Evolutionary conservation across 208 protist genomes (phyloP).

Genomic region (Acanthamoeba triangularis): DNA sequence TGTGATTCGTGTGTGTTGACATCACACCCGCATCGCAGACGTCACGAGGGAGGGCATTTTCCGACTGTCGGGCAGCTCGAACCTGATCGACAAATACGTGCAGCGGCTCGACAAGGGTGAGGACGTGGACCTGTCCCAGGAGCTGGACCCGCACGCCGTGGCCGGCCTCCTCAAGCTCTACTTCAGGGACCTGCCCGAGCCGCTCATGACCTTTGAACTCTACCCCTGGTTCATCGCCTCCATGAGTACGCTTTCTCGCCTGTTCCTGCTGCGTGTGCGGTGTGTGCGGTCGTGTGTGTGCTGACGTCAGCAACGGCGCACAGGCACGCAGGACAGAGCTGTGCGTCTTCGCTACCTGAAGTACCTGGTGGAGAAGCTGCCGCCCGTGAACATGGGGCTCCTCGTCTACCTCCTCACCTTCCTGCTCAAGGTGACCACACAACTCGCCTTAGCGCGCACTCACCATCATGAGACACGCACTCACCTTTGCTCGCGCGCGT

Average conservation of each 20-base stretch:
- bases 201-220: conserved; percentile 64
- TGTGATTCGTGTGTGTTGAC: background rate
- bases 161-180: conserved; percentile 64
- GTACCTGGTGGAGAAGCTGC: conserved; percentile 38
- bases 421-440: conserved; percentile 18
- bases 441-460: background rate
- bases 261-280: background rate
- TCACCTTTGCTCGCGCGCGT: no score
- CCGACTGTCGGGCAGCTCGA: conserved; percentile 58
- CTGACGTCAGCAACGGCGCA: background rate
- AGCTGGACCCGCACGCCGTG: conserved; percentile 58
- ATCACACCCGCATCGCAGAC: background rate
- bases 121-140: conserved; percentile 62
- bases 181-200: conserved; percentile 51
- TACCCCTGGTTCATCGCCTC: conserved; percentile 48
- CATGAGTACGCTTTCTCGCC: background rate
- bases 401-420: conserved; percentile 55
- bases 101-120: conserved; percentile 51
- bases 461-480: no score
- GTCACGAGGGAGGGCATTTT: conserved; percentile 42
- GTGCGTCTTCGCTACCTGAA: background rate
- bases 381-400: conserved; percentile 46
- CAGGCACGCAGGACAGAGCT: conserved; percentile 60
- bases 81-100: conserved; percentile 66
- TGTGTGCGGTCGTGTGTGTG: no score